A percentile compares a stretch with the other conserved stretches of the same genome.
These are phyloP conservation scores for Dittrichia graveolens DNA, from an alignment of 129 eudicot species.

Conservation along the genomic window DNA sequence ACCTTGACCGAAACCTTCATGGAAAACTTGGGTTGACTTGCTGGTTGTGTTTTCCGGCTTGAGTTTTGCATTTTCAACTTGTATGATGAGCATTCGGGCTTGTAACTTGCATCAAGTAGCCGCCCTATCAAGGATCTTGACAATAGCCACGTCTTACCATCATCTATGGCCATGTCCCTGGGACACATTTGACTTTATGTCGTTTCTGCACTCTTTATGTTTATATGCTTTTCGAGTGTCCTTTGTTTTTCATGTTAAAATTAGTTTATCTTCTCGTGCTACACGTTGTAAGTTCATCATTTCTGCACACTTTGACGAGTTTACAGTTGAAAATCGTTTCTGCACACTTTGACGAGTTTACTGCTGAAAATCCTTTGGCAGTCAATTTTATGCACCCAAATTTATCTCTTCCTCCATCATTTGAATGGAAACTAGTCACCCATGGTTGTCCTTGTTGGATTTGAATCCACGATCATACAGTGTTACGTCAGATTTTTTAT, in stretches of 20 bases:
- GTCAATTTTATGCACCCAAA: too few species aligned
- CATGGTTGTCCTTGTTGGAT: too few species aligned
- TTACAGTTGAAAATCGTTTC: background rate
- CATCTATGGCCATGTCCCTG: background rate
- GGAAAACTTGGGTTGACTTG: slow-evolving; percentile 52
- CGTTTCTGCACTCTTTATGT: slow-evolving; percentile 14
- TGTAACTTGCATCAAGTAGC: slow-evolving; percentile 19
- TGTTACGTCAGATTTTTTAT: too few species aligned
- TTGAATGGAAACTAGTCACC: too few species aligned
- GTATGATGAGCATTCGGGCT: slow-evolving; percentile 16
- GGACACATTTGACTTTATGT: slow-evolving; percentile 15
- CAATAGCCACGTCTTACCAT: background rate
- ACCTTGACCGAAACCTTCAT: slow-evolving; percentile 70
- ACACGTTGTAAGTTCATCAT: slow-evolving; percentile 22
- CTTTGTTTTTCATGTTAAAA: background rate
- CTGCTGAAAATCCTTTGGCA: too few species aligned
- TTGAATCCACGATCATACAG: too few species aligned
- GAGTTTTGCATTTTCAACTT: slow-evolving; percentile 7
- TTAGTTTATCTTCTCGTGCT: background rate
- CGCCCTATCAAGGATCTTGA: slow-evolving; percentile 6
- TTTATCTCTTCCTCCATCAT: too few species aligned
- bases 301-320: background rate
- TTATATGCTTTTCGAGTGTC: slow-evolving; percentile 5
- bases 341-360: slow-evolving; percentile 1
- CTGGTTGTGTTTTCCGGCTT: slow-evolving; percentile 3